phyloP scores from a whole-genome alignment of 192 early-diverging fungal species.

The Linderina pennispora region DNA sequence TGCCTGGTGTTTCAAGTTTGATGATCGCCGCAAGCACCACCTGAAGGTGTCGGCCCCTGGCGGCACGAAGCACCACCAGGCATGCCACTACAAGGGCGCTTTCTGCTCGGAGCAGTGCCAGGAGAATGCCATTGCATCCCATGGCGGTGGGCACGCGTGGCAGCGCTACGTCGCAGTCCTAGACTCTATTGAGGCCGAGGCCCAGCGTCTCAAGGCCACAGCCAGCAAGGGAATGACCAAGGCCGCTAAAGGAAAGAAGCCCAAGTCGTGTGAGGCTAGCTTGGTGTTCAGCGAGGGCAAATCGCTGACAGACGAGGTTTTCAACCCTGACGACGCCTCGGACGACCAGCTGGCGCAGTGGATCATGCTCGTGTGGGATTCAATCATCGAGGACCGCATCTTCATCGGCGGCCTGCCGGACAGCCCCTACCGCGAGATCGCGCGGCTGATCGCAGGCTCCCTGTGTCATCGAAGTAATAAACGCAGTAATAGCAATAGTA shows the following conservation, averaged over 20 bases:
- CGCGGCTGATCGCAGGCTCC: constrained; percentile 17
- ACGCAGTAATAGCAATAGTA: no score
- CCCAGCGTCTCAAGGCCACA: neutral
- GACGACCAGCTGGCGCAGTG: constrained; percentile 25
- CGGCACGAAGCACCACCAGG: neutral
- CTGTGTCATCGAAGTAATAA: no score
- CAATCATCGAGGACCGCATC: constrained; percentile 1
- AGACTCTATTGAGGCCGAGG: constrained; percentile 10
- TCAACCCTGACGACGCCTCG: constrained; percentile 23
- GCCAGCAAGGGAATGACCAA: no score
- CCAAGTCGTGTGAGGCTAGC: no score
- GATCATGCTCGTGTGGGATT: constrained; percentile 28
- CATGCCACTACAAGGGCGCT: constrained; percentile 17
- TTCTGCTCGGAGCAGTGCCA: constrained; percentile 31
- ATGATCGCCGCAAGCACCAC: constrained; percentile 13
- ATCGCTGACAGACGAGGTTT: constrained; percentile 5
- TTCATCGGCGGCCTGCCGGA: constrained; percentile 7
- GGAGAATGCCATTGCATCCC: constrained; percentile 12
- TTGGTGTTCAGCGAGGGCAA: neutral
- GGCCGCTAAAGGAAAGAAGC: no score
- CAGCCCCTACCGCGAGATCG: constrained; percentile 20
- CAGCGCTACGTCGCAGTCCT: constrained; percentile 15
- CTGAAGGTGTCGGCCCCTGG: constrained; percentile 12
- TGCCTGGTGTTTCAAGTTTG: constrained; percentile 34
- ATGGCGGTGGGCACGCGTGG: constrained; percentile 27